Percentiles rank a stretch among this genome's conserved stretches.
These are phyloP conservation scores for Sarocladium oryzae DNA, from an alignment of 2,329 filamentous ascomycete genomes.

Conservation along the genomic window DNA sequence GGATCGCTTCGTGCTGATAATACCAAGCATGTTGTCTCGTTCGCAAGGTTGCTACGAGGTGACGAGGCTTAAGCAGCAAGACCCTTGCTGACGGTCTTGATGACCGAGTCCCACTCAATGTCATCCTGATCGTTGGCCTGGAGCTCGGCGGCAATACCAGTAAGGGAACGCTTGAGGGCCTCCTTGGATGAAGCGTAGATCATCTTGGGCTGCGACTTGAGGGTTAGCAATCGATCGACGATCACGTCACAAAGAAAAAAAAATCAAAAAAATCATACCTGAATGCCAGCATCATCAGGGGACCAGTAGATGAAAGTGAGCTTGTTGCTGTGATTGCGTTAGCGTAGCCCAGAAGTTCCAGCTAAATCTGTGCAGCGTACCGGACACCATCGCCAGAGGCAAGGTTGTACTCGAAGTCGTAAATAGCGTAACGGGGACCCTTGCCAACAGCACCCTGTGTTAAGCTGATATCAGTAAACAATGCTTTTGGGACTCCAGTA, in stretches of 20 bases:
- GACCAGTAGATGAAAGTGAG: conserved; percentile 75
- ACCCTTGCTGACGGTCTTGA: conserved; percentile 61
- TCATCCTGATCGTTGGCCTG: conserved; percentile 82
- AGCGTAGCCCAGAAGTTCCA: conserved; percentile 9
- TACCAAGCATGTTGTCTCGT: neutral
- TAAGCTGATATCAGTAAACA: conserved; percentile 1
- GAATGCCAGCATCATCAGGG: conserved; percentile 72
- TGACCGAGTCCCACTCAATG: conserved; percentile 68
- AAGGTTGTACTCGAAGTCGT: conserved; percentile 74
- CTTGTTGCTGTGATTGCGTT: conserved; percentile 54
- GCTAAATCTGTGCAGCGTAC: conserved; percentile 30
- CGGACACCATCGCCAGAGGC: conserved; percentile 66
- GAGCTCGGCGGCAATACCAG: conserved; percentile 67
- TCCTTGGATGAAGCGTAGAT: conserved; percentile 86
- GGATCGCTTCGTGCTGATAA: neutral
- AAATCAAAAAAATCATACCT: conserved; percentile 45
- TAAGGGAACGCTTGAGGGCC: conserved; percentile 72
- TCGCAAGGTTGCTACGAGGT: neutral
- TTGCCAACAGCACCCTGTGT: conserved; percentile 50
- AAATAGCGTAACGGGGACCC: conserved; percentile 77
- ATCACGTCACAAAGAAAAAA: neutral
- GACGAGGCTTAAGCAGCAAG: conserved; percentile 36
- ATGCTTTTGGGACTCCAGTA: neutral
- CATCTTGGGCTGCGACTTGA: conserved; percentile 65
- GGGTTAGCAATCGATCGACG: conserved; percentile 11